phyloP scores from a whole-genome alignment of 768 basidiomycete genomes.

The Naganishia vaughanmartiniae region DNA sequence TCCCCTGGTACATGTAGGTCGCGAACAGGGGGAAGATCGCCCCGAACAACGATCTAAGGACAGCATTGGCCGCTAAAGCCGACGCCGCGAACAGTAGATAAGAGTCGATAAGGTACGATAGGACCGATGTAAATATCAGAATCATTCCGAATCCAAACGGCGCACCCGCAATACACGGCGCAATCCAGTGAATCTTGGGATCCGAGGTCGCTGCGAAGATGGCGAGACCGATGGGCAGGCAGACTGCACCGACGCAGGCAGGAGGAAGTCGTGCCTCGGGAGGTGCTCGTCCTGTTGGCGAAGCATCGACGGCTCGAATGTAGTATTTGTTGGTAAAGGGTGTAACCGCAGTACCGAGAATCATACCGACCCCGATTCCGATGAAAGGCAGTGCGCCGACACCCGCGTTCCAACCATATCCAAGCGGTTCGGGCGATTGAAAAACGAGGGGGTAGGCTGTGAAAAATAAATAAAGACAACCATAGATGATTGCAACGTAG shows the following conservation, averaged over 20 bases:
- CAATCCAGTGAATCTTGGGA: constrained; percentile 67
- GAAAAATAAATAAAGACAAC: constrained; percentile 40
- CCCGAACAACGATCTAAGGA: constrained; percentile 64
- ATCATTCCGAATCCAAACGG: constrained; percentile 51
- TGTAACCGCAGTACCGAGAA: constrained; percentile 10
- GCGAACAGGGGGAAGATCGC: constrained; percentile 70
- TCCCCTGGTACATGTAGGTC: constrained; percentile 58
- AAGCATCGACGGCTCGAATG: constrained; percentile 19
- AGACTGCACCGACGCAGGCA: constrained; percentile 52
- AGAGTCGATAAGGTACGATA: constrained; percentile 31
- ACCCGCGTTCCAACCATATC: constrained; percentile 28
- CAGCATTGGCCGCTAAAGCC: constrained; percentile 67
- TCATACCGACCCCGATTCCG: constrained; percentile 27
- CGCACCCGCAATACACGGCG: constrained; percentile 60
- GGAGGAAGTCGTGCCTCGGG: constrained; percentile 69
- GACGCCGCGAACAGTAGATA: constrained; percentile 55
- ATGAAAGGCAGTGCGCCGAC: constrained; percentile 26
- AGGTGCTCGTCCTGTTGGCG: constrained; percentile 54
- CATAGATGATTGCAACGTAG: constrained; percentile 39
- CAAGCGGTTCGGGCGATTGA: constrained; percentile 29
- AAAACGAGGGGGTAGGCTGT: constrained; percentile 43
- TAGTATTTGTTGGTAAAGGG: constrained; percentile 21
- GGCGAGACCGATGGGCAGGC: constrained; percentile 68
- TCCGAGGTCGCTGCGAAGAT: constrained; percentile 68
- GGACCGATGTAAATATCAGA: constrained; percentile 16